A percentile compares a stretch with the other conserved stretches of the same genome.
These are phyloP conservation scores for Grifola frondosa DNA, from an alignment of 1,284 basidiomycete species.

Conservation along the genomic window DNA sequence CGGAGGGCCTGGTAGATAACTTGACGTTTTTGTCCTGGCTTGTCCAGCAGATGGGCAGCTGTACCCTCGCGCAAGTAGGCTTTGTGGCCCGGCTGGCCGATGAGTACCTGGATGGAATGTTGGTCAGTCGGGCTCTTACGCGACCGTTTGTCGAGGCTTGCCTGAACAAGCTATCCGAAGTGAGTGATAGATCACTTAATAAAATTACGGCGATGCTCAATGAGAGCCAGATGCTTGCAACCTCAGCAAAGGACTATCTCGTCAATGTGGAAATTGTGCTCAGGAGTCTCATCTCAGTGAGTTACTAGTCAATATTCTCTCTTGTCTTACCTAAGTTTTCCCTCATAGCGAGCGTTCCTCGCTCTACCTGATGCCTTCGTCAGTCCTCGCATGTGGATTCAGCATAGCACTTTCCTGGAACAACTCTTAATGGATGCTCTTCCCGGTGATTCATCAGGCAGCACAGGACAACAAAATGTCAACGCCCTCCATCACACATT, in stretches of 20 bases:
- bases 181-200: constrained; percentile 32
- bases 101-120: constrained; percentile 76
- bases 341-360: constrained; percentile 67
- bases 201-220: too few species aligned
- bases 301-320: neutral
- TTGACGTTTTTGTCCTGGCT: constrained; percentile 83
- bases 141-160: constrained; percentile 69
- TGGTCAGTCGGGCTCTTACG: constrained; percentile 62
- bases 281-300: constrained; percentile 60
- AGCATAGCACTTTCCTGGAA: constrained; percentile 46
- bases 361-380: constrained; percentile 71
- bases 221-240: constrained; percentile 58
- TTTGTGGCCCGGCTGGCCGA: constrained; percentile 79
- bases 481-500: constrained; percentile 47
- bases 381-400: constrained; percentile 67
- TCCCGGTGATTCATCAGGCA: constrained; percentile 32
- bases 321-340: neutral
- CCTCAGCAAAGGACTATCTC: constrained; percentile 55
- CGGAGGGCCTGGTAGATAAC: constrained; percentile 81
- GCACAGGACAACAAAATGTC: constrained; percentile 38
- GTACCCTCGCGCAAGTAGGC: constrained; percentile 83
- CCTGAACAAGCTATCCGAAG: constrained; percentile 69
- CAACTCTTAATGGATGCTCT: constrained; percentile 45
- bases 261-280: constrained; percentile 53
- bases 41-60: constrained; percentile 70